Base-by-base conservation (phyloP, 305 asterid genomes). In the Euphrasia arctica region DNA sequence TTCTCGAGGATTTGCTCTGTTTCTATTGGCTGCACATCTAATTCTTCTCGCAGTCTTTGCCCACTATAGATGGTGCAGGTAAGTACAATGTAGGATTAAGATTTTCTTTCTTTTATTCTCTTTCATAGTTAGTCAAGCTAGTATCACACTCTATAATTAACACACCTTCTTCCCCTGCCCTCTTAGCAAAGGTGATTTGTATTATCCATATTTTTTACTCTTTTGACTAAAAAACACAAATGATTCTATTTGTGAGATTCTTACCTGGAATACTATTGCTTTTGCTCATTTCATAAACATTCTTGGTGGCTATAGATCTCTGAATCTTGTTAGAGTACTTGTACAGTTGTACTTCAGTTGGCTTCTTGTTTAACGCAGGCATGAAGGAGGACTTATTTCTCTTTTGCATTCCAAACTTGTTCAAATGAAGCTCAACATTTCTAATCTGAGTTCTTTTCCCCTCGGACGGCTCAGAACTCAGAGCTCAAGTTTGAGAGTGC, bases 21-120 rank as follows among this genome's bases (percentile, higher is more conserved):
- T 72, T 56, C 75, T 92, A 43, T 79, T 89, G 87, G 90, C 77
- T 47, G 85, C 82, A 70, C 98, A 92, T 77, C 95, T 92, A 54
- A 68, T 78, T 65, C 75, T 92, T 66, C 96, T 92, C 59, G 68
- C 70, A 22, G 67, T 79, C 52, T 92, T 89, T 80, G 88, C 93
- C 75, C 97, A 92, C 61, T 85, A 76, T 75, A 85, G 81, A 84
- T 92, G 98, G 98, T 89, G 97, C 91, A 82, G 85, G 98, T 87
- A 25, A 25, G 84, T 64, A 25, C 68, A 4, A 41, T 49, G 18
- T 32, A 63, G 47, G 12, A 60, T 62, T 66, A n/a, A 41, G 29
- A 10, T 48, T 34, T 39, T 14, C 22, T 52, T 65, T 10, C n/a
- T 28, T 42, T 59, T 59, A 12, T 58, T 58, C 52, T 12, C 63